phyloP scores from a whole-genome alignment of 805 yeast species.

The Suhomyces pyralidae region DNA sequence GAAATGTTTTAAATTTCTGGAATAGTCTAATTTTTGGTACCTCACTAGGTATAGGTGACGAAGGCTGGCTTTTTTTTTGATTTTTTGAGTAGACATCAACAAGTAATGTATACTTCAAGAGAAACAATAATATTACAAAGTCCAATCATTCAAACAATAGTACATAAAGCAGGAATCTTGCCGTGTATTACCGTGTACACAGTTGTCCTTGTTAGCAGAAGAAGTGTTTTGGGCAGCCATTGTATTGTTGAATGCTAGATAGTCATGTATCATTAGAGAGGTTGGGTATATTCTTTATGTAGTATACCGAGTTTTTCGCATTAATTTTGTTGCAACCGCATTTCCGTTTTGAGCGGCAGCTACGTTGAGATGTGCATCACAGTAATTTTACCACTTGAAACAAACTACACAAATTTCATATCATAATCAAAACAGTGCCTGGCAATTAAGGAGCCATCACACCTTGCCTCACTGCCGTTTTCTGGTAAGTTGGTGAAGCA shows the following conservation, averaged over 20 bases:
- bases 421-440: background rate
- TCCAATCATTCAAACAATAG: background rate
- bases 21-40: too few relatives aligned
- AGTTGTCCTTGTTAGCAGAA: constrained; percentile 5
- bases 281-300: background rate
- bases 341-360: background rate
- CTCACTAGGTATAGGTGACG: background rate
- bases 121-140: background rate
- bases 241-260: background rate
- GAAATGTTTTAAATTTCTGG: too few relatives aligned
- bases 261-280: background rate
- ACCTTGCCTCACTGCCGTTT: background rate
- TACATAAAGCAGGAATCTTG: background rate
- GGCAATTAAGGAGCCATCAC: too few relatives aligned
- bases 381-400: background rate
- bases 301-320: background rate
- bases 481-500: background rate
- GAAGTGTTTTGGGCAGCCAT: constrained; percentile 3
- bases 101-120: background rate
- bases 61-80: background rate
- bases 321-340: background rate
- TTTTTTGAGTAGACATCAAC: too few relatives aligned
- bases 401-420: background rate
- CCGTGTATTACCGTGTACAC: background rate
- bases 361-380: background rate